phyloP scores from a whole-genome alignment of 2,329 filamentous ascomycete genomes.

The Trichoderma harzianum region DNA sequence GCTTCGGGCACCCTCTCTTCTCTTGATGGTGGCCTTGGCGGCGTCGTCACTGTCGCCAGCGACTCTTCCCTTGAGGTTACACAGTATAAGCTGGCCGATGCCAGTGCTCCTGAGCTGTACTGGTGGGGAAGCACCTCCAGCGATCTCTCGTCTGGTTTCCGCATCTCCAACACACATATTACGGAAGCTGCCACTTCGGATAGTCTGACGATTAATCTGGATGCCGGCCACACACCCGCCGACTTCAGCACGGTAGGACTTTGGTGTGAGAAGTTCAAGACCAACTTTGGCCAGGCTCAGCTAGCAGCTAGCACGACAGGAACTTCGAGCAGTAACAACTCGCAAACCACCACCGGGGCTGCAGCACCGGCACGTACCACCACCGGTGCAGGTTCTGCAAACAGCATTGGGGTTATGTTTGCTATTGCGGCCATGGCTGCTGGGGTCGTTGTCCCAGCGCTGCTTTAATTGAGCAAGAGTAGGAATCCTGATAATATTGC shows the following conservation, averaged over 20 bases:
- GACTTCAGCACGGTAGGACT: not conserved
- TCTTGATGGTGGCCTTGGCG: constrained; percentile 27
- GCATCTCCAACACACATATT: constrained; percentile 27
- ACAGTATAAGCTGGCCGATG: constrained; percentile 26
- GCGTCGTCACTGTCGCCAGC: constrained; percentile 25
- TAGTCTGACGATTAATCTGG: not conserved
- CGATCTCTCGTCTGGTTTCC: constrained; percentile 25
- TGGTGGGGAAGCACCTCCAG: constrained; percentile 27
- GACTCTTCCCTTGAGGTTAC: constrained; percentile 23
- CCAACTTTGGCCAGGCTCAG: not conserved
- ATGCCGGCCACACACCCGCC: not conserved
- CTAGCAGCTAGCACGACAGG: not conserved
- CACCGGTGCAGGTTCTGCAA: not conserved
- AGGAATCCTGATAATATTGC: not conserved
- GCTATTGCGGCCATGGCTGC: not conserved
- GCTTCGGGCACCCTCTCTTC: constrained; percentile 22
- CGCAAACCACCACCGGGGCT: not conserved
- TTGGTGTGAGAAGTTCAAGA: not conserved
- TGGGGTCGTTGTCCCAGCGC: not conserved
- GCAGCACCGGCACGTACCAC: not conserved
- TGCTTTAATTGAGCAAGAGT: not conserved
- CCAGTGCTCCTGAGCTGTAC: constrained; percentile 28
- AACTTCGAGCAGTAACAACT: not conserved
- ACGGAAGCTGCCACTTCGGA: constrained; percentile 16
- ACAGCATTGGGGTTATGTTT: not conserved